phyloP scores from a whole-genome alignment of 2,329 filamentous ascomycete genomes.

The Colletotrichum kahawae region DNA sequence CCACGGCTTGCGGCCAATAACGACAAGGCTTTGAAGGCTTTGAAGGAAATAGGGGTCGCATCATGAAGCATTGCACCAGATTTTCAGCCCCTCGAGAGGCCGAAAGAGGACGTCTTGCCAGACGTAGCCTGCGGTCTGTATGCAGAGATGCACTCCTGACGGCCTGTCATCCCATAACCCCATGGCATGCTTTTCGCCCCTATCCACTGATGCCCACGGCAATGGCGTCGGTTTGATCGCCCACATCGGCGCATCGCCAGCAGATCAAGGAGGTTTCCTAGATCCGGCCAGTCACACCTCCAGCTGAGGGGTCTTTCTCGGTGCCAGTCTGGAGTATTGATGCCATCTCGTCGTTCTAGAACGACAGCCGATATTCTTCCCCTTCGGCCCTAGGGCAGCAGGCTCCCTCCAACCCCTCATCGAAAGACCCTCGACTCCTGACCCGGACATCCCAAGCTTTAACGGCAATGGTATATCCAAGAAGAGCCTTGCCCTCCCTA shows the following conservation, averaged over 20 bases:
- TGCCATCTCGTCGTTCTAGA: neutral
- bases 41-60: neutral
- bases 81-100: neutral
- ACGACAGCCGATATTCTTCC: neutral
- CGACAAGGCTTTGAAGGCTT: neutral
- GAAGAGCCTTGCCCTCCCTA: neutral
- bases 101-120: neutral
- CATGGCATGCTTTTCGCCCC: neutral
- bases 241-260: constrained; percentile 3
- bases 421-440: neutral
- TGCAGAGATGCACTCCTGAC: neutral
- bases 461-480: constrained; percentile 3
- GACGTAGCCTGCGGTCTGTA: neutral
- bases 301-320: neutral
- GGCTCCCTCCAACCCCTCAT: neutral
- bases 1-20: neutral
- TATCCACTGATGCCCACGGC: neutral
- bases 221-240: constrained; percentile 12
- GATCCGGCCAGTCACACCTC: neutral
- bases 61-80: neutral
- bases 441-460: neutral
- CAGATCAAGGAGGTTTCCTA: neutral
- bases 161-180: neutral
- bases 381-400: neutral
- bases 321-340: neutral